A percentile compares a stretch with the other conserved stretches of the same genome.
Conservation (phyloP, 225 moss, liverwort and hornwort genomes). For the Thuidium tamariscinum region DNA sequence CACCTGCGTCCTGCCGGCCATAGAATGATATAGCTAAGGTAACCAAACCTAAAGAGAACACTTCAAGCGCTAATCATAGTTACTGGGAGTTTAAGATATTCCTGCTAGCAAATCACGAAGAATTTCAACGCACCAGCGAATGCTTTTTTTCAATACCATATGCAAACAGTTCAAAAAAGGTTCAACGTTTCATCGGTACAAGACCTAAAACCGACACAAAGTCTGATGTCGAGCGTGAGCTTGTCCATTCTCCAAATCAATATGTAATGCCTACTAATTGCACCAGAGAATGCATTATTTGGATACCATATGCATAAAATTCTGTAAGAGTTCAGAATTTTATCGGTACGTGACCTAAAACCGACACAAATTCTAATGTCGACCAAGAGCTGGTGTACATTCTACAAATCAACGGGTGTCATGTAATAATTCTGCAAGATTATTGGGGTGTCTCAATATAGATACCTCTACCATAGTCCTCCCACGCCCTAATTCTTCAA, state of each 20-base stretch:
- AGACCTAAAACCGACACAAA: neutral
- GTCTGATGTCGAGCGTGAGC: neutral
- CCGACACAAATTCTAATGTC: neutral
- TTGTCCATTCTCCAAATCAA: neutral
- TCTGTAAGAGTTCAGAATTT: neutral
- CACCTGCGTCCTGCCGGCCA: slow-evolving; percentile 59
- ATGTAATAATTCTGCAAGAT: neutral
- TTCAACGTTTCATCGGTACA: neutral
- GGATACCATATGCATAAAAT: neutral
- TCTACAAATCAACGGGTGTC: neutral
- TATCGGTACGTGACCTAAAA: neutral
- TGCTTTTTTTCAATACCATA: neutral
- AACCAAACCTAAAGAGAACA: neutral
- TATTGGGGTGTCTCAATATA: neutral
- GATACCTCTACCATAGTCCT: neutral
- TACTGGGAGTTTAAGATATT: neutral
- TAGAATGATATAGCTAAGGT: too few species aligned
- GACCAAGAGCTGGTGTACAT: neutral
- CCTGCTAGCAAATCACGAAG: neutral
- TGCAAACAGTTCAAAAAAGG: neutral
- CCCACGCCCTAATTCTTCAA: neutral
- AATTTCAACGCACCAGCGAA: neutral
- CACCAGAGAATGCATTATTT: neutral
- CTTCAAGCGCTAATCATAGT: neutral
- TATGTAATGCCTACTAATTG: neutral